A percentile compares a stretch with the other conserved stretches of the same genome.
These are phyloP conservation scores for Cicer yamashitae DNA, from an alignment of 306 rosid species.

Conservation along the genomic window DNA sequence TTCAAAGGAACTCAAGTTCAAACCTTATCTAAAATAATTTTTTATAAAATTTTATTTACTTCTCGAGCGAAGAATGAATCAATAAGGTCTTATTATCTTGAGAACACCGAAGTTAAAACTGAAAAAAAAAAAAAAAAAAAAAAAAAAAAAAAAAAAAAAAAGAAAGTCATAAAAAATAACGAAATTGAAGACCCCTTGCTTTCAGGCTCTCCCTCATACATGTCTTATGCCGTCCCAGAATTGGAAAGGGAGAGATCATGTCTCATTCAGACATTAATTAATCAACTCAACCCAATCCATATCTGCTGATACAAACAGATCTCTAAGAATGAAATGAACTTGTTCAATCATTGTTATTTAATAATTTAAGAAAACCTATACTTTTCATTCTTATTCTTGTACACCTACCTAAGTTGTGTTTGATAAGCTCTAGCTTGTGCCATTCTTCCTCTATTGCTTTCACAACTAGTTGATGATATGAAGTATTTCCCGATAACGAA, in stretches of 20 bases:
- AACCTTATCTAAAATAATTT: too few relatives aligned
- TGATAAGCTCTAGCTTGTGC: background rate
- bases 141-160: too few relatives aligned
- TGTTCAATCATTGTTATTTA: background rate
- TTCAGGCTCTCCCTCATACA: too few relatives aligned
- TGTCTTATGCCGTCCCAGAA: background rate
- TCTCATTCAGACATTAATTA: background rate
- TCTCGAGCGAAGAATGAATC: accelerated
- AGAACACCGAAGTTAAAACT: too few relatives aligned
- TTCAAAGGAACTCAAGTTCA: too few relatives aligned
- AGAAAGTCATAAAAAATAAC: too few relatives aligned
- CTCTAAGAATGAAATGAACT: background rate
- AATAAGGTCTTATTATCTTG: too few relatives aligned
- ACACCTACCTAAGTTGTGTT: slow-evolving; percentile 7
- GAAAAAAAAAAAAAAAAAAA: too few relatives aligned
- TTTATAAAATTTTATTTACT: too few relatives aligned
- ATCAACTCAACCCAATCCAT: background rate
- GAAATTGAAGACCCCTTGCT: too few relatives aligned
- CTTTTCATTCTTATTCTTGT: slow-evolving; percentile 1
- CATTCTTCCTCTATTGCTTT: background rate
- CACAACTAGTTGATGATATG: too few relatives aligned
- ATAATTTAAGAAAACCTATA: background rate
- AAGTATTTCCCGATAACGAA: too few relatives aligned
- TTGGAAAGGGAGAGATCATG: background rate
- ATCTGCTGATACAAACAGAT: background rate